These are phyloP conservation scores for Coemansia umbellata DNA, from an alignment of 192 early-diverging fungal species.

Conservation along the genomic window DNA sequence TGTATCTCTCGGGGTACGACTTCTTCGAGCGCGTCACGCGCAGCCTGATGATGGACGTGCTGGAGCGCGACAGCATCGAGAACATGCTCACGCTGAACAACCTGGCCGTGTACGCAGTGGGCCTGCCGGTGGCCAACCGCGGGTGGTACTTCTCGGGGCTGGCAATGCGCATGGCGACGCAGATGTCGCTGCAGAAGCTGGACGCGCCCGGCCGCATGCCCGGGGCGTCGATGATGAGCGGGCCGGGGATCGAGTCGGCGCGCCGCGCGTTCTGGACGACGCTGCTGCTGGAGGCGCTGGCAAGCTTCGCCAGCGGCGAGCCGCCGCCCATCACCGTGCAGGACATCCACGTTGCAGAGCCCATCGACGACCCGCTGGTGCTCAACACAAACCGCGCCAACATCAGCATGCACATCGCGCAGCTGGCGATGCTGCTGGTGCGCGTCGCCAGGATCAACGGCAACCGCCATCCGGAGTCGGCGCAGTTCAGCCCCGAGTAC, in stretches of 20 bases:
- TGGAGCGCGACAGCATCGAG: slow-evolving; percentile 46
- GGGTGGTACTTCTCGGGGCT: slow-evolving; percentile 51
- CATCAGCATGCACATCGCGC: slow-evolving; percentile 28
- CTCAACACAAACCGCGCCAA: no score
- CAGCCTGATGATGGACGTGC: slow-evolving; percentile 43
- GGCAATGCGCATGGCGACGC: slow-evolving; percentile 52
- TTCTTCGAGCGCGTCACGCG: slow-evolving; percentile 47
- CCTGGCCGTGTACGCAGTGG: slow-evolving; percentile 47
- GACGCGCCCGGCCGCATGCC: slow-evolving; percentile 50
- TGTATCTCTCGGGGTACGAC: slow-evolving; percentile 42
- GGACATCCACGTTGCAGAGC: slow-evolving; percentile 51
- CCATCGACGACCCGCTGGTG: slow-evolving; percentile 28
- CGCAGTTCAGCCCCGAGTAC: slow-evolving; percentile 48
- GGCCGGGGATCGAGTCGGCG: slow-evolving; percentile 44
- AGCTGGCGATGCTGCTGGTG: slow-evolving; percentile 41
- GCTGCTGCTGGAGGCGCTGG: slow-evolving; percentile 43
- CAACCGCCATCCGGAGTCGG: slow-evolving; percentile 49
- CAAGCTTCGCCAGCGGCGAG: slow-evolving; percentile 52
- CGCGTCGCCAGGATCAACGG: slow-evolving; percentile 50
- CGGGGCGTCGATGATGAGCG: slow-evolving; percentile 50
- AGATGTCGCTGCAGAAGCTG: slow-evolving; percentile 51
- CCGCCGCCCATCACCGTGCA: slow-evolving; percentile 47
- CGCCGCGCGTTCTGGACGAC: slow-evolving; percentile 51
- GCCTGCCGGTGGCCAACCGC: slow-evolving; percentile 47
- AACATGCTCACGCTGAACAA: slow-evolving; percentile 52